A percentile compares a stretch with the other conserved stretches of the same genome.
Conservation (phyloP, 345 rosid species). For the Lenwebbia sp. region DNA sequence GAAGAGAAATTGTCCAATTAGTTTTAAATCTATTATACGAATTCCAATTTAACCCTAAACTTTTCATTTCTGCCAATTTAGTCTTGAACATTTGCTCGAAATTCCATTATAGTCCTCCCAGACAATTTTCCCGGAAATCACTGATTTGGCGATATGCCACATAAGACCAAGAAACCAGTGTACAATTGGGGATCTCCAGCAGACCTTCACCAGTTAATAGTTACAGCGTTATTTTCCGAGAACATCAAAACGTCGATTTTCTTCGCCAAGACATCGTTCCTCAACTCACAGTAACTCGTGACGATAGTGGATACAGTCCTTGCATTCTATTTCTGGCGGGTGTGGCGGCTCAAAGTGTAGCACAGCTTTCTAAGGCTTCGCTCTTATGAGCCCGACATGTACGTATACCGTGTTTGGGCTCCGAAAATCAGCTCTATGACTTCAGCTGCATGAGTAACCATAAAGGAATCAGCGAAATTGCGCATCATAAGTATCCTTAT, state of each 20-base stretch:
- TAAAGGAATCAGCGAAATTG: background rate
- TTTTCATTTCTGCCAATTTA: too few relatives aligned
- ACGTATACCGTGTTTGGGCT: constrained; percentile 84
- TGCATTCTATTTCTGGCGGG: background rate
- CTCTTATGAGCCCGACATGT: constrained; percentile 81
- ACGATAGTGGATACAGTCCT: background rate
- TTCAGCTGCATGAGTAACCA: constrained; percentile 37
- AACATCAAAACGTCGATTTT: background rate
- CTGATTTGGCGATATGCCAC: too few relatives aligned
- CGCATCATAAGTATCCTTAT: background rate
- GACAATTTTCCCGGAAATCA: too few relatives aligned
- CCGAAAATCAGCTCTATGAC: constrained; percentile 76
- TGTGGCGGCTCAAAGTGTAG: background rate
- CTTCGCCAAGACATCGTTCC: background rate
- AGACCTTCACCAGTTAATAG: background rate
- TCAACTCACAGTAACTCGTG: background rate
- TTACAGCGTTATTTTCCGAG: background rate
- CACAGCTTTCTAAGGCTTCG: constrained; percentile 2
- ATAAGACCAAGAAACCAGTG: background rate
- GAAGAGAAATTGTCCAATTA: too few relatives aligned
- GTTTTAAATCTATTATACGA: too few relatives aligned
- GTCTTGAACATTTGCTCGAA: too few relatives aligned
- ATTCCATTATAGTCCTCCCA: too few relatives aligned
- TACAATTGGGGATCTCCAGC: background rate
- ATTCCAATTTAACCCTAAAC: too few relatives aligned